Evolutionary conservation across 495 filamentous ascomycete genomes (phyloP).

Genomic region (Letharia lupina): DNA sequence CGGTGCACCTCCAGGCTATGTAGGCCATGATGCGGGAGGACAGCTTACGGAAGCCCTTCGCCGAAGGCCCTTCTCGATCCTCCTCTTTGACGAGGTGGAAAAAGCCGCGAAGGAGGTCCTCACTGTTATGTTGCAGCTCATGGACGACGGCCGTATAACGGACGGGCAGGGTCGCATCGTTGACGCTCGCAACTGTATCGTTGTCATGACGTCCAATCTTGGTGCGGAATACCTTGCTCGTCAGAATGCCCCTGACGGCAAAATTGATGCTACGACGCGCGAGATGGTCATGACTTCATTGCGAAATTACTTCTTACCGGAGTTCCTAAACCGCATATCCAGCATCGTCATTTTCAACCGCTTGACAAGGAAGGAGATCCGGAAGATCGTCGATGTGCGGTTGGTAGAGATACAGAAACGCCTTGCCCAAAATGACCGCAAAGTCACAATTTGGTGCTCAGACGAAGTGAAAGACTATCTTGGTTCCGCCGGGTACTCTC

Average conservation of each 20-base stretch:
- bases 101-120: conserved; percentile 97
- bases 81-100: conserved; percentile 96
- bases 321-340: conserved; percentile 96
- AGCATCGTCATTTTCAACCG: conserved; percentile 98
- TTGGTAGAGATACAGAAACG: conserved; percentile 85
- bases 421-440: conserved; percentile 67
- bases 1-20: conserved; percentile 92
- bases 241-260: conserved; percentile 64
- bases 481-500: conserved; percentile 80
- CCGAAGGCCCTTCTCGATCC: conserved; percentile 90
- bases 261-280: conserved; percentile 76
- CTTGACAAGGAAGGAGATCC: conserved; percentile 77
- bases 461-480: conserved; percentile 85
- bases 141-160: conserved; percentile 98
- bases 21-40: conserved; percentile 91
- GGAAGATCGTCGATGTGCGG: conserved; percentile 90
- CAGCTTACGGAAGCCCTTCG: conserved; percentile 92
- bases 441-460: conserved; percentile 66
- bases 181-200: conserved; percentile 95
- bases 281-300: conserved; percentile 85
- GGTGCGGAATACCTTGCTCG: conserved; percentile 90
- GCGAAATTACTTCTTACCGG: conserved; percentile 90
- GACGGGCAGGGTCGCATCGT: conserved; percentile 92
- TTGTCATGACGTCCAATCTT: conserved; percentile 97
- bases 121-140: conserved; percentile 92